These are phyloP conservation scores for Pyrenula aspistea DNA, from an alignment of 495 filamentous ascomycete species.

Conservation along the genomic window DNA sequence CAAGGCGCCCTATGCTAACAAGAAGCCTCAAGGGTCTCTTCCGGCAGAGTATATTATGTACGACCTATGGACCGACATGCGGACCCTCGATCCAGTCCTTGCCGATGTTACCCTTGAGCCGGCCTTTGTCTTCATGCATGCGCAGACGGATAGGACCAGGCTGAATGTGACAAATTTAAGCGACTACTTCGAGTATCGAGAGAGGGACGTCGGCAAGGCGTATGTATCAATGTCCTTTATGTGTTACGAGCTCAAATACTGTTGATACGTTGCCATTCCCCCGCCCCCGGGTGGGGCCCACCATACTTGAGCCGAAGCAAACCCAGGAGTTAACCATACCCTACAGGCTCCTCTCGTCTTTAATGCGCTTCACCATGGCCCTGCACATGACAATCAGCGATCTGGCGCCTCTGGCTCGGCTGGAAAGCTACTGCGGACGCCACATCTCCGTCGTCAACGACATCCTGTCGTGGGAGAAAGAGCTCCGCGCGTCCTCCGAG, in stretches of 20 bases:
- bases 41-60: slow-evolving; percentile 24
- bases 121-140: slow-evolving; percentile 20
- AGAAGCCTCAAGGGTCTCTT: background rate
- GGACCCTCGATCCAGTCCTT: slow-evolving; percentile 14
- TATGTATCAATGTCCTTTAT: too few species aligned
- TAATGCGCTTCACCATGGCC: slow-evolving; percentile 26
- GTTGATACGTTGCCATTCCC: too few species aligned
- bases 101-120: slow-evolving; percentile 22
- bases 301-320: too few species aligned
- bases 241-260: too few species aligned
- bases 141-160: slow-evolving; percentile 16
- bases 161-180: slow-evolving; percentile 10
- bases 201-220: slow-evolving; percentile 21
- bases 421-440: slow-evolving; percentile 19
- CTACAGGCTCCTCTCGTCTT: slow-evolving; percentile 20
- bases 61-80: slow-evolving; percentile 26
- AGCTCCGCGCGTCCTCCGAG: slow-evolving; percentile 10
- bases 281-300: too few species aligned
- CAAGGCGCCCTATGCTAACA: too few species aligned
- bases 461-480: slow-evolving; percentile 28
- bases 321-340: too few species aligned
- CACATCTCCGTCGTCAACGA: slow-evolving; percentile 30
- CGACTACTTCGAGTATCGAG: slow-evolving; percentile 19
- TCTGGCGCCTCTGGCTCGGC: slow-evolving; percentile 3
- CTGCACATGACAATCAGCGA: slow-evolving; percentile 14